Evolutionary conservation across 2,329 filamentous ascomycete species (phyloP), one percentile per base, ranked within the genome.

Genomic region (Beauveria sp.): DNA sequence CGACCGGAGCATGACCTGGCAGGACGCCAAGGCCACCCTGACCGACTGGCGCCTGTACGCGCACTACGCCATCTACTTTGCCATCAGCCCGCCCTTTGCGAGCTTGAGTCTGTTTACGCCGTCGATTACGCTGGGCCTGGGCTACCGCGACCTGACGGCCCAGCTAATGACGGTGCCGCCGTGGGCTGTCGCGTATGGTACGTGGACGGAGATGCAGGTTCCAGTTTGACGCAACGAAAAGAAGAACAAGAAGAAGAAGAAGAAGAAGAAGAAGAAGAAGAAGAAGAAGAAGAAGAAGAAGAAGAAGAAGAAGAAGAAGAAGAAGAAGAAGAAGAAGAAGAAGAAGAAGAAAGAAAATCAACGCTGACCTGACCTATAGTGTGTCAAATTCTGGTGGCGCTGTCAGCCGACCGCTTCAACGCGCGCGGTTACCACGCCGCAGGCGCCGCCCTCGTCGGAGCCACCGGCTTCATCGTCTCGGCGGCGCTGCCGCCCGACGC

Each of bases 21-120:
- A 75, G 26, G 89, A 93, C 66, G 89, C 86, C 76, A 88, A 85
- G 68, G 80, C 85, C 22, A 90, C 86, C 66, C 76, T 86, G 5
- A 86, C 83, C 63, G 87, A 86, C 67, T 82, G 86, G 72, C 83
- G 83, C 1, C 79, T 91, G 62, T 92, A 91, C 67, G 87, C 86
- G 1, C 80, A 86, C 61, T 88, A 89, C 24, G 68, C 84, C 42
- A 76, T 81, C 10, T 82, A 82, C 63, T 71, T 80, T 77, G 66
- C 82, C 72, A 65, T 84, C 70, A 68, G 80, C 2, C 77, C 78
- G 3, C 82, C 83, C 0, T 85, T 87, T 66, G 82, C 82, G 2
- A 83, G 80, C 53, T 74, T 88, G 58, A 85, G 82, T 14, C 75
- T 88, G 40, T 88, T 88, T 67, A 80, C 83, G 2, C 86, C 86